Base-by-base conservation (phyloP, 768 basidiomycete species). In the Tylopilus plumbeoviolaceoides region DNA sequence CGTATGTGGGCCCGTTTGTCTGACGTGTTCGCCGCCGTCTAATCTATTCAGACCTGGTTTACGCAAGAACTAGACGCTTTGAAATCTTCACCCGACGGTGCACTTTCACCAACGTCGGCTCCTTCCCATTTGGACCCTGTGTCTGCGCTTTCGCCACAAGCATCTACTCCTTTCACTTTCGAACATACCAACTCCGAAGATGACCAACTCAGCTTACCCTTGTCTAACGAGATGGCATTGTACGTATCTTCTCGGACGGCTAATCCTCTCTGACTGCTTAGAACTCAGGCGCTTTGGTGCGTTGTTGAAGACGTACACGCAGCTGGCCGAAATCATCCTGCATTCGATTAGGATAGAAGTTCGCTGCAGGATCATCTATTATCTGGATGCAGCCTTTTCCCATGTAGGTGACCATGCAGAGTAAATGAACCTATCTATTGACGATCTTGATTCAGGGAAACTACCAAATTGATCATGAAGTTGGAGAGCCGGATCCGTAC, bases 141-240 rank as follows among this genome's bases (percentile, higher is more conserved):
- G 27, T 78, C 78, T 17, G 57, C 72, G 6, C 46, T 59, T 18
- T 75, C 77, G 7, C 73, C 78, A 1, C 73, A 73, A 33, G 68
- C 68, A 4, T 70, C 76, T 14, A 77, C 80, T 3, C 75, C 75
- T 52, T 66, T 78, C 14, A 76, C 82, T n/a, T 61, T 71, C 0
- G 50, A 77, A 21, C 65, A 73, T 1, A 69, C 75, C 0, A 54
- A 67, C 11, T 56, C 69, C 17, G 59, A 75, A 10, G 67, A 75
- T 27, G 81, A 83, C 17, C 74, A 76, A 20, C 71, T 93, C 27
- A 76, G 73, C 51, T 74, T 98, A 5, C 89, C 92, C 4, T 74
- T 98, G 30, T 94, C 93, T 1, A 76, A 75, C 41, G 94, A 95
- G 55, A 98, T 95, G 94, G 77, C 85, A 15, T 66, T 94, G 95